phyloP scores from a whole-genome alignment of 225 moss, liverwort and hornwort species.

The Thuidium tamariscinum region DNA sequence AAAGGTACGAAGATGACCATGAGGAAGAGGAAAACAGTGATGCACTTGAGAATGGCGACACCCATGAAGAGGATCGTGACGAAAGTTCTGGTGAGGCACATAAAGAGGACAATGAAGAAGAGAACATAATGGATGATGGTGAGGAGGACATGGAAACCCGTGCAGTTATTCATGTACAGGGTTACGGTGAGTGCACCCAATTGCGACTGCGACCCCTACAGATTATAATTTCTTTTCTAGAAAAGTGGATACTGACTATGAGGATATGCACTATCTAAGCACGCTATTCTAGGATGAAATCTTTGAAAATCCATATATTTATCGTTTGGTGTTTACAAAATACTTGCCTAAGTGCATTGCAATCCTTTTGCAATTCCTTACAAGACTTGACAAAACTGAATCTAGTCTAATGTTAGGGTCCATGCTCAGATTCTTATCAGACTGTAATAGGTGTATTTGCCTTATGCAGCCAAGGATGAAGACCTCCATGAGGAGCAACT shows the following conservation, averaged over 20 bases:
- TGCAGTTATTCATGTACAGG: slow-evolving; percentile 1
- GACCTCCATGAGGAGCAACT: not conserved
- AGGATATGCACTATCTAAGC: not conserved
- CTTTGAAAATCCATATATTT: not conserved
- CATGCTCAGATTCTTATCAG: not conserved
- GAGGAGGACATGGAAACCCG: not conserved
- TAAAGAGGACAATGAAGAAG: not conserved
- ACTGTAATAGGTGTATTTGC: not conserved
- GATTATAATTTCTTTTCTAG: not conserved
- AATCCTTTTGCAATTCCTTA: not conserved
- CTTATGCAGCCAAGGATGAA: not conserved
- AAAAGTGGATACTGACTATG: not conserved
- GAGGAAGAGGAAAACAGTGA: not conserved
- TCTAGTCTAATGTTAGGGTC: not conserved
- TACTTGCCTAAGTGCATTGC: not conserved
- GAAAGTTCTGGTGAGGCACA: not conserved
- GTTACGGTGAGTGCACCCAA: not conserved
- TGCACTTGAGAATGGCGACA: not conserved
- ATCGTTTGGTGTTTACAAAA: not conserved
- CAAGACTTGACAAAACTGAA: not conserved
- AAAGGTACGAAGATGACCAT: not conserved
- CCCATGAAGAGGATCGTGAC: not conserved
- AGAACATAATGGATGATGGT: not conserved
- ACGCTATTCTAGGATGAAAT: not conserved
- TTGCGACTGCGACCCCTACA: not conserved